phyloP scores from a whole-genome alignment of 2,329 filamentous ascomycete genomes.

The Trichocomaceae sp. region DNA sequence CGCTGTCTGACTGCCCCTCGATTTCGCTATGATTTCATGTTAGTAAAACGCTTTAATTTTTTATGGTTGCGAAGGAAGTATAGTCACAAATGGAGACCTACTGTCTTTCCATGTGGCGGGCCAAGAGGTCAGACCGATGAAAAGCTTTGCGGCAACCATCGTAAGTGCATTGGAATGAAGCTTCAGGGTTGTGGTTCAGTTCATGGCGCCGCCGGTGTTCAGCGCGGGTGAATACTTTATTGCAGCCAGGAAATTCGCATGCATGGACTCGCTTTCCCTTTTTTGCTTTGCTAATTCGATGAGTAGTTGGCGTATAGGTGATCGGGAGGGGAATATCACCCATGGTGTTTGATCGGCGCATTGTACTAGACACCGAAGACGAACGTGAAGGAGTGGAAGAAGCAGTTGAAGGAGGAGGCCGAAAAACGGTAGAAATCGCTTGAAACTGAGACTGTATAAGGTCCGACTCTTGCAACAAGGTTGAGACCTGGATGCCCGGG shows the following conservation, averaged over 20 bases:
- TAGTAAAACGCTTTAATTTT: neutral
- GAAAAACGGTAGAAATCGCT: neutral
- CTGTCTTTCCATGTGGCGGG: constrained; percentile 47
- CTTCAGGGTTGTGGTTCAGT: constrained; percentile 45
- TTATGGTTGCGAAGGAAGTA: neutral
- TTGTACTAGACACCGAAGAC: constrained; percentile 6
- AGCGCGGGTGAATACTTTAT: constrained; percentile 46
- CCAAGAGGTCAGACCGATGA: constrained; percentile 42
- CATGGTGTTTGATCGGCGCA: constrained; percentile 23
- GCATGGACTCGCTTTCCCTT: constrained; percentile 47
- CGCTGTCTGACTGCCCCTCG: constrained; percentile 28
- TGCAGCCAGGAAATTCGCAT: constrained; percentile 43
- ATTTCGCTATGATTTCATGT: constrained; percentile 23
- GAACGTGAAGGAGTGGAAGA: constrained; percentile 1
- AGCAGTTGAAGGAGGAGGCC: constrained; percentile 4
- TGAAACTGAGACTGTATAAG: neutral
- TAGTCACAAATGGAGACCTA: constrained; percentile 24
- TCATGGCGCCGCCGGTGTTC: constrained; percentile 46
- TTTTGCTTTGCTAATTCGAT: constrained; percentile 47
- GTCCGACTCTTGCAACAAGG: neutral
- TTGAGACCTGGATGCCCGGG: neutral
- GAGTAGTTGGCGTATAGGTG: constrained; percentile 45
- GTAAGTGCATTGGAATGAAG: constrained; percentile 38
- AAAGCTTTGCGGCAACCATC: constrained; percentile 43
- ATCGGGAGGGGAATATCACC: constrained; percentile 30